phyloP scores from a whole-genome alignment of 2,329 filamentous ascomycete species.

The Nannizziopsis barbatae region DNA sequence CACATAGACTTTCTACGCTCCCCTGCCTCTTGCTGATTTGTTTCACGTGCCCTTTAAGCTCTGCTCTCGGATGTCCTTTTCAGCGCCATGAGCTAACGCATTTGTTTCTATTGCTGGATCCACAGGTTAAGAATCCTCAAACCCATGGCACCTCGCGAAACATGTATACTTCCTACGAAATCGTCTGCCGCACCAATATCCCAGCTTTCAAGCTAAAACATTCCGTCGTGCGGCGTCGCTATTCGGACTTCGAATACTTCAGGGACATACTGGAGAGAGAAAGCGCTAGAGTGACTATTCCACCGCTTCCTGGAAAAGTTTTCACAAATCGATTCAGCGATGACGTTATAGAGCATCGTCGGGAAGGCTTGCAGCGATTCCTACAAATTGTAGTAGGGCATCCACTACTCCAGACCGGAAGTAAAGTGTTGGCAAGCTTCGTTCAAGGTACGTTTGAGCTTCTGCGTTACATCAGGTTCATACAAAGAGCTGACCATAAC shows the following conservation, averaged over 20 bases:
- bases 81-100: slow-evolving; percentile 6
- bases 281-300: slow-evolving; percentile 86
- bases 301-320: slow-evolving; percentile 89
- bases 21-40: slow-evolving; percentile 2
- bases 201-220: slow-evolving; percentile 94
- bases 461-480: background rate
- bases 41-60: background rate
- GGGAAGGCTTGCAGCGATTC: slow-evolving; percentile 87
- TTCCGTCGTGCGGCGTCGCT: slow-evolving; percentile 78
- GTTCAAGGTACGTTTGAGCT: slow-evolving; percentile 62
- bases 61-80: background rate
- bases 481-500: background rate
- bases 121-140: slow-evolving; percentile 79
- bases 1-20: background rate
- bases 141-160: slow-evolving; percentile 86
- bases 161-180: slow-evolving; percentile 99
- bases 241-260: slow-evolving; percentile 98
- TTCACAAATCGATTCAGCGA: slow-evolving; percentile 97
- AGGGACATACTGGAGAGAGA: slow-evolving; percentile 96
- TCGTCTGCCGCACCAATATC: slow-evolving; percentile 95
- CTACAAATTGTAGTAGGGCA: slow-evolving; percentile 96
- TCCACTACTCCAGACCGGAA: slow-evolving; percentile 90
- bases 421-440: slow-evolving; percentile 90
- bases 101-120: slow-evolving; percentile 16
- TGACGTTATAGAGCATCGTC: slow-evolving; percentile 89